Evolutionary conservation across 257 asterid species (phyloP), one percentile per base, ranked within the genome.

Genomic region (Scutellaria galericulata): DNA sequence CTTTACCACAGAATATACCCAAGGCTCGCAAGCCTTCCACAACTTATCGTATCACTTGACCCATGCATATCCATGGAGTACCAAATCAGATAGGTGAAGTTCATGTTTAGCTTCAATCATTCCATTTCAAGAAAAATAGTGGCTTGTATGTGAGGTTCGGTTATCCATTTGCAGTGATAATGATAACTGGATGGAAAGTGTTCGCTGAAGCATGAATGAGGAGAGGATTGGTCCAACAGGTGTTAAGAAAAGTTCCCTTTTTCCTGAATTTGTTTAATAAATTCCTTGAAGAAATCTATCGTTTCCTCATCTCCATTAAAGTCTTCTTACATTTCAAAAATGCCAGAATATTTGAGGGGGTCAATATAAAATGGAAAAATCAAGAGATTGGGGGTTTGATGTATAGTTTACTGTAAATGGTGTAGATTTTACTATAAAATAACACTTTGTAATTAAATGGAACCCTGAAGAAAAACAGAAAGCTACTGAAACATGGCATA

Each of bases 401-500:
- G 7, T 53, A 40, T 10, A 60, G 20, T 9, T 10, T 9, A 39
- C 1, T 39, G 2, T 18, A 13, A 39, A 64, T 47, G 35, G 8
- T n/a, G 7, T 42, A 48, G 54, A 37, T 20, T 60, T 72, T 24
- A 42, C 35, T 46, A 47, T 2, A 35, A 53, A 9, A 31, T 8
- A 24, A 2, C 9, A 41, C 41, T 14, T 3, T 7, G 15, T 9
- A 76, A 13, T 22, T 18, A 64, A 71, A 58, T 13, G 24, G 42
- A 51, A 73, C n/a, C 50, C 54, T 1, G 15, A 31, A 54, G 18
- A 15, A 31, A 40, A 31, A 31, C 37, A 31, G 13, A 54, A 71
- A 68, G 37, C 58, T 48, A 60, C 9, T 20, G 72, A 62, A 64
- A 63, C 47, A 7, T 42, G 56, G 44, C 40, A 73, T 45, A 63